phyloP scores from a whole-genome alignment of 2,329 filamentous ascomycete genomes.

The Ophiocordyceps camponoti-floridani region DNA sequence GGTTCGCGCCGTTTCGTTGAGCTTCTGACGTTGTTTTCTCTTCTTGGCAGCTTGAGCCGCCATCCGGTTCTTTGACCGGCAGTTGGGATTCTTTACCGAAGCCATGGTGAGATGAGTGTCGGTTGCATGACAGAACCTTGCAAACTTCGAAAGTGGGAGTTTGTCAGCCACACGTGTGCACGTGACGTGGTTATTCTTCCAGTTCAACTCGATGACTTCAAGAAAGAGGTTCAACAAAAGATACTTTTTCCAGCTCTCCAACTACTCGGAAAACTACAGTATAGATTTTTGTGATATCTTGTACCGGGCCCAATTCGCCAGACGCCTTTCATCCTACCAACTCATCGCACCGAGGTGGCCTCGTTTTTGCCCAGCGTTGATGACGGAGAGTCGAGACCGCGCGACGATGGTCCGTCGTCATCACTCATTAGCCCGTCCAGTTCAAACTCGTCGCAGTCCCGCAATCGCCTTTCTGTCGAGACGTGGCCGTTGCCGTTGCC shows the following conservation, averaged over 20 bases:
- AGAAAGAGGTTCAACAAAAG: neutral
- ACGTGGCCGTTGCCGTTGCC: slow-evolving; percentile 11
- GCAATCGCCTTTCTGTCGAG: slow-evolving; percentile 38
- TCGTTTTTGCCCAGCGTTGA: slow-evolving; percentile 8
- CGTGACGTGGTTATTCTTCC: neutral
- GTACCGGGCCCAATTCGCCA: neutral
- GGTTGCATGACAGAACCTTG: neutral
- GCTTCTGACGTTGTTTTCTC: slow-evolving; percentile 25
- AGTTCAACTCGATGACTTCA: neutral
- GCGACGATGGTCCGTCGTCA: slow-evolving; percentile 42
- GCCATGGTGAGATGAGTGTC: slow-evolving; percentile 19
- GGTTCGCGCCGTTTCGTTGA: slow-evolving; percentile 16
- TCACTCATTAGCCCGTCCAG: slow-evolving; percentile 80
- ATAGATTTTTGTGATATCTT: neutral
- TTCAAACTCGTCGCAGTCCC: slow-evolving; percentile 85
- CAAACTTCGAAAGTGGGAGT: no score
- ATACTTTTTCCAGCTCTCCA: no score
- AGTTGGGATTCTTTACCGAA: slow-evolving; percentile 41
- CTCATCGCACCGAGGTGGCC: slow-evolving; percentile 9
- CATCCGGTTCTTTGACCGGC: slow-evolving; percentile 33
- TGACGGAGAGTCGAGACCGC: slow-evolving; percentile 23
- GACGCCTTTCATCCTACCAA: neutral
- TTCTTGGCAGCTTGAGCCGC: slow-evolving; percentile 25
- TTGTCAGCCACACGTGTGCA: no score
- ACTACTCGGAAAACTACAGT: neutral